These are phyloP conservation scores for Glycine tomentella DNA, from an alignment of 306 rosid genomes.

Conservation along the genomic window DNA sequence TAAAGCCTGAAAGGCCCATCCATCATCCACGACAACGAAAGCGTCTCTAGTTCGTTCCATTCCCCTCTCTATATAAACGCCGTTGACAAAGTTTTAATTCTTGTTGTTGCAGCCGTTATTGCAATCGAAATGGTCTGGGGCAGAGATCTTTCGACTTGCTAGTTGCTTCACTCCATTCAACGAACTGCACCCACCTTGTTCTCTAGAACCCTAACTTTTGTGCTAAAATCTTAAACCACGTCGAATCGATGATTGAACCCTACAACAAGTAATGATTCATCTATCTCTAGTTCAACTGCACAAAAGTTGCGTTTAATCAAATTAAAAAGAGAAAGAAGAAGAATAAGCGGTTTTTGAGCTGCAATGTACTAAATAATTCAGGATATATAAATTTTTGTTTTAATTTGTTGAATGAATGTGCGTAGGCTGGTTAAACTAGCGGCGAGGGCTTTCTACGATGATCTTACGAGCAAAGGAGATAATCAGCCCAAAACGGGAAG, in stretches of 20 bases:
- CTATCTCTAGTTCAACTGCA: slow-evolving; percentile 14
- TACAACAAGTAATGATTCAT: slow-evolving; percentile 65
- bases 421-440: slow-evolving; percentile 84
- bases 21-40: background rate
- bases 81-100: background rate
- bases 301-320: background rate
- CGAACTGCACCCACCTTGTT: background rate
- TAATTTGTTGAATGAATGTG: slow-evolving; percentile 14
- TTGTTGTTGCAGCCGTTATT: background rate
- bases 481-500: slow-evolving; percentile 91
- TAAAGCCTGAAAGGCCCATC: no score
- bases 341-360: background rate
- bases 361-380: background rate
- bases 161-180: background rate
- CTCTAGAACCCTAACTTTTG: background rate
- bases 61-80: background rate
- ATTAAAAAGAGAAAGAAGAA: background rate
- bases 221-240: slow-evolving; percentile 17
- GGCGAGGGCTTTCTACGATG: slow-evolving; percentile 95
- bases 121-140: no score
- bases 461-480: slow-evolving; percentile 82
- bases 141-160: no score
- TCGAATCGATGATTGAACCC: slow-evolving; percentile 47
- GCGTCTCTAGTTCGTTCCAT: background rate
- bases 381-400: background rate